A percentile compares a stretch with the other conserved stretches of the same genome.
These are phyloP conservation scores for Gynandropsis gynandra DNA, from an alignment of 345 rosid genomes.

Conservation along the genomic window DNA sequence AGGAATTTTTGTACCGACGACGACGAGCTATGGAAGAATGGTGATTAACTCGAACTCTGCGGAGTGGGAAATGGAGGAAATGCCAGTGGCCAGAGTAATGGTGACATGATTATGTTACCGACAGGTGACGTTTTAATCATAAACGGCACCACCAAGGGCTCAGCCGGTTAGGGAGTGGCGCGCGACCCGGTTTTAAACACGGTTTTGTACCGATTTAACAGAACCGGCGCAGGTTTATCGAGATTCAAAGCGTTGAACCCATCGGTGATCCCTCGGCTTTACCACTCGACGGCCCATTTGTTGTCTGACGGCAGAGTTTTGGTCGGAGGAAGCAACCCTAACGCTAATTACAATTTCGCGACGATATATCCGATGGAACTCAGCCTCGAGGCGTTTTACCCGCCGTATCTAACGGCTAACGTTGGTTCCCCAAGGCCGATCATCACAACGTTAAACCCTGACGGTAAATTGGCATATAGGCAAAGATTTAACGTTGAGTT, in stretches of 20 bases:
- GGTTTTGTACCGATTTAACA: constrained; percentile 7
- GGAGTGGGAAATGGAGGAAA: constrained; percentile 30
- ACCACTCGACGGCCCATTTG: constrained; percentile 37
- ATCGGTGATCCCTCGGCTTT: constrained; percentile 32
- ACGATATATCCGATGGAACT: constrained; percentile 30
- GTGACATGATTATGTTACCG: constrained; percentile 40
- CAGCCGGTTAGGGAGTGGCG: constrained; percentile 19
- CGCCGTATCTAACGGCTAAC: constrained; percentile 28
- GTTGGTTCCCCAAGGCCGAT: constrained; percentile 11
- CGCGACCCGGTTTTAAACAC: constrained; percentile 20
- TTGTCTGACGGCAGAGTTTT: constrained; percentile 33
- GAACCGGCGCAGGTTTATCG: constrained; percentile 3
- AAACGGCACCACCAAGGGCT: constrained; percentile 34
- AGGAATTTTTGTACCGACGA: constrained; percentile 11
- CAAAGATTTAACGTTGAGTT: constrained; percentile 19
- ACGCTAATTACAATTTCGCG: constrained; percentile 24
- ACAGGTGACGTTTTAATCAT: constrained; percentile 35
- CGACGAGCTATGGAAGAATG: constrained; percentile 22
- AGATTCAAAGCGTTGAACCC: constrained; percentile 23
- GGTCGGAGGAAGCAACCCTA: constrained; percentile 39
- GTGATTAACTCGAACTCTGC: constrained; percentile 13
- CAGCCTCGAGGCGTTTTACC: constrained; percentile 37
- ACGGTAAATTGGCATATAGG: constrained; percentile 10
- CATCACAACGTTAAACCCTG: constrained; percentile 12
- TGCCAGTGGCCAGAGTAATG: constrained; percentile 41